Percentiles rank a stretch among this genome's conserved stretches.
Evolutionary conservation across 2,329 filamentous ascomycete genomes (phyloP).

Genomic region (Penicillium brevicompactum): DNA sequence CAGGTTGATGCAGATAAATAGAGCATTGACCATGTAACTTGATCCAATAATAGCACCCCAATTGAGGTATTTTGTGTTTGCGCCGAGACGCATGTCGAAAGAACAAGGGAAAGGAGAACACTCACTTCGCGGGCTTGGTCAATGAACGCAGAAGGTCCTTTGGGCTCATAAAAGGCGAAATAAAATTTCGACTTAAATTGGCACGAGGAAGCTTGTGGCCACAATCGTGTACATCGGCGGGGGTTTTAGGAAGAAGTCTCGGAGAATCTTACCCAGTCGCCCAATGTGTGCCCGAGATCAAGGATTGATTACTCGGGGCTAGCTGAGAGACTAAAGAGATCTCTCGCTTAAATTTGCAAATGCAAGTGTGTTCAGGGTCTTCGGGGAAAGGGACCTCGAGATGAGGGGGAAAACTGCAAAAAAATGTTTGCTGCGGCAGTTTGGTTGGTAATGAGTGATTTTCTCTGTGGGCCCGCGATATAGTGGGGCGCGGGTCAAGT

Average conservation of each 20-base stretch:
- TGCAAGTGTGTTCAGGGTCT: conserved; percentile 5
- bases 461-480: conserved; percentile 29
- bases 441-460: conserved; percentile 27
- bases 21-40: conserved; percentile 3
- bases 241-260: conserved; percentile 6
- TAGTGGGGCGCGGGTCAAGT: conserved; percentile 26
- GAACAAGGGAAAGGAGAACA: conserved; percentile 23
- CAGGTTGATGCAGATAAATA: neutral
- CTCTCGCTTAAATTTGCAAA: conserved; percentile 8
- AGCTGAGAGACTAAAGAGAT: conserved; percentile 1
- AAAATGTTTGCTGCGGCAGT: conserved; percentile 24
- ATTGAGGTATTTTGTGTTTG: conserved; percentile 5
- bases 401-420: conserved; percentile 14
- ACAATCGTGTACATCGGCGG: conserved; percentile 38
- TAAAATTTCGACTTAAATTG: conserved; percentile 36
- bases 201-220: conserved; percentile 36
- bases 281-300: conserved; percentile 23
- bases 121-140: conserved; percentile 91
- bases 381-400: conserved; percentile 13
- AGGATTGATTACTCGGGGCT: conserved; percentile 17
- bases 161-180: conserved; percentile 77
- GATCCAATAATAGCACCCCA: neutral
- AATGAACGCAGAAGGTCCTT: conserved; percentile 90
- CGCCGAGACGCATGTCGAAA: conserved; percentile 3
- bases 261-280: conserved; percentile 16